Evolutionary conservation across 2,329 filamentous ascomycete genomes (phyloP), one percentile per base, ranked within the genome.

Genomic region (Ophiostoma tasmaniense): DNA sequence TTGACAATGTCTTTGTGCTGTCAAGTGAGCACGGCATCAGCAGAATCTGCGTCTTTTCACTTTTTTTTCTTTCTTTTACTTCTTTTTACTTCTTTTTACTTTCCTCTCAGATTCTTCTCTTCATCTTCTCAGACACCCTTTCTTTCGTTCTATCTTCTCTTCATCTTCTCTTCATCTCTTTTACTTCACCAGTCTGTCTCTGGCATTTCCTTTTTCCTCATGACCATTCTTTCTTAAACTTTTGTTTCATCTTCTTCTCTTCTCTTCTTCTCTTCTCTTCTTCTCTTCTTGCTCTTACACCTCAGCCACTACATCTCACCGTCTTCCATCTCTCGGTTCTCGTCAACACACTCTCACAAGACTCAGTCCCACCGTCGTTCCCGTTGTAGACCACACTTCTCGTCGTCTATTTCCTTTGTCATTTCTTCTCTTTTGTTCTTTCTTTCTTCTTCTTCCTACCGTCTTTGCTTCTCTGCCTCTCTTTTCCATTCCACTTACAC

Each of bases 401-500:
- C 50, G 10, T 64, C 61, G 11, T 45, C 39, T n/a, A 28, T 45
- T 65, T 62, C 17, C 25, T 42, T 62, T 30, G 66, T 42, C 8
- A 35, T 42, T 69, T 52, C 55, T 25, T n/a, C 61, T 70, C 62
- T 42, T 28, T 65, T 67, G 30, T 5, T 17, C 45, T 70, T 62
- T 42, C 35, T 42, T 69, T 17, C 45, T 67, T 66, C 20, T 37
- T 42, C 35, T 17, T 4, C 28, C 22, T n/a, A n/a, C n/a, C n/a
- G n/a, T 11, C 28, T 45, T 65, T 62, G 3, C 17, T 30, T 62
- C 8, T 42, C 67, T 52, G 42, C 8, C 8, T 45, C 67, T 66
- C 39, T 33, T 65, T 14, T 64, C 20, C 37, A 11, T 42, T 37
- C n/a, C 22, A 55, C 50, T 25, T 13, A 3, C 6, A 55, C 22